Evolutionary conservation across 169 alveolate genomes (phyloP).

Genomic region (Eimeria necatrix): DNA sequence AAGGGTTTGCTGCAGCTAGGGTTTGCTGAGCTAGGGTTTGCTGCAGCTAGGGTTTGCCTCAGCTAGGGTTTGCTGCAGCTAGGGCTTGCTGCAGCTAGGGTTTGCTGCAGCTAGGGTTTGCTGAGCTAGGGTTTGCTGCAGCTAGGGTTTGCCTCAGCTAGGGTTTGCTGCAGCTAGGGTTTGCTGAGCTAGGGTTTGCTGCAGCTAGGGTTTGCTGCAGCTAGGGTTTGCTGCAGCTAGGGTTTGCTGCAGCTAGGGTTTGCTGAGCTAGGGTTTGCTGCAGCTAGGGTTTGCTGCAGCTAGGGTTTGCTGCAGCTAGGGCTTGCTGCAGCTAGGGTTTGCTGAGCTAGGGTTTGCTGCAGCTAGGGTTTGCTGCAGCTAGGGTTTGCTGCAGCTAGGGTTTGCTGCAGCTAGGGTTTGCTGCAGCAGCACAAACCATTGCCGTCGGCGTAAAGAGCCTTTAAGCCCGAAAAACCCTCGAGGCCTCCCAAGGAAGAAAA

Average conservation of each 20-base stretch:
- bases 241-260: background rate
- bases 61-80: background rate
- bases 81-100: constrained; percentile 8
- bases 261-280: background rate
- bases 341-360: background rate
- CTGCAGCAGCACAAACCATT: constrained; percentile 84
- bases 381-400: background rate
- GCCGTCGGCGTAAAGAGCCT: constrained; percentile 94
- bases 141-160: background rate
- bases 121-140: background rate
- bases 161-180: background rate
- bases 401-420: background rate
- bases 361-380: background rate
- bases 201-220: too few species aligned
- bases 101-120: background rate
- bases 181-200: background rate
- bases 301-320: background rate
- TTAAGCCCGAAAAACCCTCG: constrained; percentile 91
- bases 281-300: background rate
- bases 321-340: background rate
- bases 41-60: background rate
- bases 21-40: background rate
- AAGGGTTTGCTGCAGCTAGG: background rate
- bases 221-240: too few species aligned
- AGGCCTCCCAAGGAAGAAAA: constrained; percentile 90